Percentiles rank a stretch among this genome's conserved stretches.
These are phyloP conservation scores for Lipomyces orientalis DNA, from an alignment of 805 yeast genomes.

Conservation along the genomic window DNA sequence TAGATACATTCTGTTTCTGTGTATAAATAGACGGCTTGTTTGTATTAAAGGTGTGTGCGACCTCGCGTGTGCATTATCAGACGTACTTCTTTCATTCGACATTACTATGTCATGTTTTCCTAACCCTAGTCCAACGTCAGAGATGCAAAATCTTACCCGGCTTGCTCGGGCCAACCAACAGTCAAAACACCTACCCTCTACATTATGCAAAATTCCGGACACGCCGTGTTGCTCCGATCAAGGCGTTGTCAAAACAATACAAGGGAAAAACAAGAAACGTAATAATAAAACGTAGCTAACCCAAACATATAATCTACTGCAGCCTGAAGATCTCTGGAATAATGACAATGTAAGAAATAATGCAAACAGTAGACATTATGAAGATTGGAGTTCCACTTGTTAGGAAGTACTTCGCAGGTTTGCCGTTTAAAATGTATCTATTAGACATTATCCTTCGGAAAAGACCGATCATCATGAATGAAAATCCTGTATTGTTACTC, in stretches of 20 bases:
- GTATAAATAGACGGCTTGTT: not conserved
- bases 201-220: not conserved
- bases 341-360: conserved; percentile 26
- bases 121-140: too few species aligned
- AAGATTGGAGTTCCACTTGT: conserved; percentile 31
- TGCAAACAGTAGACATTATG: conserved; percentile 16
- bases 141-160: too few species aligned
- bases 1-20: not conserved
- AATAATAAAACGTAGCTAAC: not conserved
- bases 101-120: too few species aligned
- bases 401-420: conserved; percentile 29
- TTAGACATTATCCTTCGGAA: conserved; percentile 26
- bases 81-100: too few species aligned
- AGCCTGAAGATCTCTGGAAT: conserved; percentile 31
- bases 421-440: conserved; percentile 13
- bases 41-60: not conserved
- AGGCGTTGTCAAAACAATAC: too few species aligned
- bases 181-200: too few species aligned
- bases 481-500: conserved; percentile 14
- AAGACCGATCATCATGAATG: conserved; percentile 31
- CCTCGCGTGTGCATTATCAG: not conserved
- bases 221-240: too few species aligned
- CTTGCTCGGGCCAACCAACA: too few species aligned
- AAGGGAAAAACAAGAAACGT: not conserved
- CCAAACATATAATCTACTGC: not conserved